A percentile compares a stretch with the other conserved stretches of the same genome.
Conservation (phyloP, 345 rosid species). For the Kandelia obovata region DNA sequence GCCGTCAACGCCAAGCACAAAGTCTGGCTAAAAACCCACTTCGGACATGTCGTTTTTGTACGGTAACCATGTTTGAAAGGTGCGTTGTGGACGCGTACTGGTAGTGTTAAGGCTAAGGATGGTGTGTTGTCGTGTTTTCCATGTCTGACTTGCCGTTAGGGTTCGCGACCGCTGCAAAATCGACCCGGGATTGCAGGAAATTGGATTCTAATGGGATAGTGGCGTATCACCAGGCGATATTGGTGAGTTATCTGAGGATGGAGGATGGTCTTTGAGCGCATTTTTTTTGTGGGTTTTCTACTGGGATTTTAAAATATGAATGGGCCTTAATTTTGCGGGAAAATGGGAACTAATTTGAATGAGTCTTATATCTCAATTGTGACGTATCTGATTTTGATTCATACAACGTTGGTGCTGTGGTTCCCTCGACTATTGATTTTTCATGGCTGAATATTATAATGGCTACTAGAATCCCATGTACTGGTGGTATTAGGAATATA, state of each 20-base stretch:
- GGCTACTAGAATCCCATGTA: too few species aligned
- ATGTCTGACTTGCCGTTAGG: constrained; percentile 88
- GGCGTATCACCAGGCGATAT: constrained; percentile 77
- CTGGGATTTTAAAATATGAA: neutral
- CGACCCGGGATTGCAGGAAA: constrained; percentile 84
- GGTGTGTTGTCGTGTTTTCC: constrained; percentile 83
- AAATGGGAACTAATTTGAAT: neutral
- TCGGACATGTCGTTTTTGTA: constrained; percentile 94
- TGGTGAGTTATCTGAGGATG: constrained; percentile 86
- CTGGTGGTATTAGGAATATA: too few species aligned
- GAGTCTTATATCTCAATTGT: neutral
- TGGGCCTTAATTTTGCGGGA: neutral
- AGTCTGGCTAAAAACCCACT: constrained; percentile 92
- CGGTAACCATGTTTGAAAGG: constrained; percentile 92
- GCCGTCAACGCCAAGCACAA: constrained; percentile 86
- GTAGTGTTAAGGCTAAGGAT: constrained; percentile 67
- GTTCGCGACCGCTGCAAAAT: constrained; percentile 75
- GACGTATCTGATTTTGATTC: neutral
- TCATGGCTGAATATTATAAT: too few species aligned
- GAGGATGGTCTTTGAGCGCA: constrained; percentile 69
- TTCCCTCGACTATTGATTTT: neutral
- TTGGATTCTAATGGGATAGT: constrained; percentile 82
- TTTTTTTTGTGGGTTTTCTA: neutral
- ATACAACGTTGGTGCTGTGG: neutral
- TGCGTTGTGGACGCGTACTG: constrained; percentile 83